phyloP scores from a whole-genome alignment of 2,329 filamentous ascomycete species.

The Phialocephala sp. region DNA sequence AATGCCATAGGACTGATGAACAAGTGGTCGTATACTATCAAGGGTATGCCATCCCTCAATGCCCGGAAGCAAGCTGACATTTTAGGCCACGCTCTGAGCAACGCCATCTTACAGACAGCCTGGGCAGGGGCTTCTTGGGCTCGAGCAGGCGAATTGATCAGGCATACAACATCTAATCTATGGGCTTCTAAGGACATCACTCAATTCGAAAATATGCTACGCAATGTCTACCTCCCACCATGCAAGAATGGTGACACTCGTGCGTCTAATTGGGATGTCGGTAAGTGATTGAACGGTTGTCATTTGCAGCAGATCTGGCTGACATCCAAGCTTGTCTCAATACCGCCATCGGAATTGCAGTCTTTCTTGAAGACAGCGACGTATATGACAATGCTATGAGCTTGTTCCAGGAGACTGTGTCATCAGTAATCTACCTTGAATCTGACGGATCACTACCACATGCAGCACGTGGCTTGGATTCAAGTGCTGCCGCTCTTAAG shows the following conservation, averaged over 20 bases:
- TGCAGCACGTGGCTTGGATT: slow-evolving; percentile 18
- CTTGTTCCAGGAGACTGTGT: slow-evolving; percentile 36
- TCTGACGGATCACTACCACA: slow-evolving; percentile 34
- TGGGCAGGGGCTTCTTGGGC: slow-evolving; percentile 42
- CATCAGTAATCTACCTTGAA: slow-evolving; percentile 40
- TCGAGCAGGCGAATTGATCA: slow-evolving; percentile 41
- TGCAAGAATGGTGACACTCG: slow-evolving; percentile 29
- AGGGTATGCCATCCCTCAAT: slow-evolving; percentile 19
- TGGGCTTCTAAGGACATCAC: slow-evolving; percentile 34
- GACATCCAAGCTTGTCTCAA: slow-evolving; percentile 18
- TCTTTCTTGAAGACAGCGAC: slow-evolving; percentile 37
- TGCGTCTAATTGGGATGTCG: slow-evolving; percentile 39
- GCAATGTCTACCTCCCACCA: slow-evolving; percentile 39
- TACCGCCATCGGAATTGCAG: slow-evolving; percentile 32
- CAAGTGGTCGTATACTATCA: slow-evolving; percentile 37
- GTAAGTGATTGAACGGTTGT: slow-evolving; percentile 20
- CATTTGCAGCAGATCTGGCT: neutral
- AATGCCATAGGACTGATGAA: slow-evolving; percentile 42
- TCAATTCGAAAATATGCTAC: slow-evolving; percentile 38
- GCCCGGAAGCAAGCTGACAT: neutral
- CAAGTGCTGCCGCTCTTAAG: slow-evolving; percentile 16
- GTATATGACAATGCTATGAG: slow-evolving; percentile 38
- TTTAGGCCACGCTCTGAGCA: slow-evolving; percentile 32
- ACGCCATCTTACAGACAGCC: slow-evolving; percentile 41
- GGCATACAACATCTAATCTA: slow-evolving; percentile 34